Evolutionary conservation across 2,329 filamentous ascomycete genomes (phyloP).

Genomic region (Claviceps sp.): DNA sequence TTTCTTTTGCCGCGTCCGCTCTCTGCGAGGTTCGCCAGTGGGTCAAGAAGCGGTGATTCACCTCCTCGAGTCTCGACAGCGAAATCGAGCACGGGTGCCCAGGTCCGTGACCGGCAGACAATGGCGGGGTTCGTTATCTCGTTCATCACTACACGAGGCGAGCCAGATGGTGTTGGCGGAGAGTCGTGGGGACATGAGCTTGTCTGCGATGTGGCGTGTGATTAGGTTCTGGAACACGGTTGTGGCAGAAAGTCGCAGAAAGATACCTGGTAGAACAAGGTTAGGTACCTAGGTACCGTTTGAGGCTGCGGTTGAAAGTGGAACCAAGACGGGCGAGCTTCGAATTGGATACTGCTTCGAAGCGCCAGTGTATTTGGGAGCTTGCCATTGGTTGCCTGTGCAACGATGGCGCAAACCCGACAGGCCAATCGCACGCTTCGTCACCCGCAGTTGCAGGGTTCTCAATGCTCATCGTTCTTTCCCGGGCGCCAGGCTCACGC

Average conservation of each 20-base stretch:
- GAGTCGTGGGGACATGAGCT: slow-evolving; percentile 1
- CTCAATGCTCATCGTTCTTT: slow-evolving; percentile 23
- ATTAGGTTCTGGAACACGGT: slow-evolving; percentile 14
- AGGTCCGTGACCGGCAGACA: neutral
- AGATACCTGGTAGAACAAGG: neutral
- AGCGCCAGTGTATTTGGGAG: slow-evolving; percentile 20
- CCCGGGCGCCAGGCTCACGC: slow-evolving; percentile 2
- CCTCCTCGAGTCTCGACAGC: neutral
- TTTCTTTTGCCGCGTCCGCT: neutral
- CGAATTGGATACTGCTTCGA: slow-evolving; percentile 19
- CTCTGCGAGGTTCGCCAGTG: neutral
- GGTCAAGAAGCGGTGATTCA: neutral
- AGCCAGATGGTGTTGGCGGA: neutral
- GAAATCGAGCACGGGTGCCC: neutral
- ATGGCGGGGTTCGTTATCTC: neutral
- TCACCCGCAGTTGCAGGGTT: slow-evolving; percentile 22
- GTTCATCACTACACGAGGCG: neutral
- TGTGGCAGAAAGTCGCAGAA: neutral
- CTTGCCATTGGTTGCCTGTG: slow-evolving; percentile 22
- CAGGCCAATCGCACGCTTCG: slow-evolving; percentile 20
- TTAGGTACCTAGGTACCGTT: neutral
- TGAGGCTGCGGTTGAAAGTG: slow-evolving; percentile 17
- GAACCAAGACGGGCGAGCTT: slow-evolving; percentile 12
- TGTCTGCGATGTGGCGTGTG: slow-evolving; percentile 14
- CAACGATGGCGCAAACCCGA: slow-evolving; percentile 14